Base-by-base conservation (phyloP, 306 rosid species). In the Abrus pulchellus region DNA sequence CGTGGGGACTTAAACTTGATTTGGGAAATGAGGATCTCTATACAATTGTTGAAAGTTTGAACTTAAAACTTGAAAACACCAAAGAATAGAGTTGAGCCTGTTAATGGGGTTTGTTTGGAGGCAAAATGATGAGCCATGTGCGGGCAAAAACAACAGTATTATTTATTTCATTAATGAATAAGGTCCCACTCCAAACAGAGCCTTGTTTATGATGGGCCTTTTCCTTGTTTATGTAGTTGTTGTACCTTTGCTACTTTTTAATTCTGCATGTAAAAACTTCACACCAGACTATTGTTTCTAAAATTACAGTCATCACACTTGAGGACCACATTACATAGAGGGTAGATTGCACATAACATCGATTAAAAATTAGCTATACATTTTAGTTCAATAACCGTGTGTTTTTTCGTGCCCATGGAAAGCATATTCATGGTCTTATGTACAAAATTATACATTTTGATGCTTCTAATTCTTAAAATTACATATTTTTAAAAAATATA, bases 71-170 rank as follows among this genome's bases (percentile, higher is more conserved):
- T 13, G 40, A 20, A 36, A 38, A 4, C 29, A 11, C 5, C 32
- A 41, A 7, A 50, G 66, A 53, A 55, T 28, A 81, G 77, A 54
- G 81, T 44, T 33, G 77, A 73, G 36, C 20, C 47, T 14, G 84
- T 80, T 85, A 85, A 89, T 85, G 90, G 90, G 77, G 63, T 87
- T 88, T 92, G 92, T 90, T 90, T 78, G 85, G 43, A 78, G 81
- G 86, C 90, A 83, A 84, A 92, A 86, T 79, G 86, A 88, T 78
- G 87, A 82, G 89, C 57, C 90, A 88, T 85, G 92, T 90, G 94
- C 43, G 43, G 77, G 69, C 68, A 82, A 76, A 64, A 20, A 66
- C 65, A 72, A 74, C 62, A 75, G 69, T 60, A 60, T 77, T 66
- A 32, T 47, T 10, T 47, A 9, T 47, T 47, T 62, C 77, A 80